Evolutionary conservation across 2,329 filamentous ascomycete genomes (phyloP).

Genomic region (Biscogniauxia marginata): DNA sequence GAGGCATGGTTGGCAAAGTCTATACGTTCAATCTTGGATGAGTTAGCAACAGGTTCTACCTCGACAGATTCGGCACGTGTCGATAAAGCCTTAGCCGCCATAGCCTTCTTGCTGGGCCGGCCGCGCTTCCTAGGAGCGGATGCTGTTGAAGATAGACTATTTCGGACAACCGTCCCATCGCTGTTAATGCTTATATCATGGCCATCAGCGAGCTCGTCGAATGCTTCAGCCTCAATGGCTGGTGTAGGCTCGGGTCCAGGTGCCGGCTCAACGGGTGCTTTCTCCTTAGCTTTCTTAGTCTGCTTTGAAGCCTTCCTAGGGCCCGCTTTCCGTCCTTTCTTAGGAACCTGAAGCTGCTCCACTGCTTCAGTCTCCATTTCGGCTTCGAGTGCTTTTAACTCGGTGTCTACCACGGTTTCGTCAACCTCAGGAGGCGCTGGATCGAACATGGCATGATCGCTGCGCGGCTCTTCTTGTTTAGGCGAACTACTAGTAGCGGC

Average conservation of each 20-base stretch:
- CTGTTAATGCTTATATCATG: constrained; percentile 42
- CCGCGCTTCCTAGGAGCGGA: constrained; percentile 34
- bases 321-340: constrained; percentile 53
- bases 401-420: constrained; percentile 50
- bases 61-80: constrained; percentile 23
- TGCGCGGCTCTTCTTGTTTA: constrained; percentile 29
- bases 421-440: constrained; percentile 43
- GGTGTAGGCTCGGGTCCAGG: constrained; percentile 21
- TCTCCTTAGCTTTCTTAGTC: constrained; percentile 43
- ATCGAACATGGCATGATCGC: constrained; percentile 53
- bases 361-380: constrained; percentile 45
- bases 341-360: constrained; percentile 46
- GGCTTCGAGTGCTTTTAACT: constrained; percentile 48
- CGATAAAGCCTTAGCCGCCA: constrained; percentile 31
- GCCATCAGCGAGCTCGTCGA: constrained; percentile 33
- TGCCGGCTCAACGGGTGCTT: constrained; percentile 26
- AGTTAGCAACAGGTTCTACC: constrained; percentile 19
- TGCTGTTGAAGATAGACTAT: constrained; percentile 25
- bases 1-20: constrained; percentile 22
- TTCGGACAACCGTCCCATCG: constrained; percentile 43
- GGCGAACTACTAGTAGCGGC: constrained; percentile 20
- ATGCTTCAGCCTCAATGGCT: constrained; percentile 23
- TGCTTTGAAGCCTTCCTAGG: constrained; percentile 53
- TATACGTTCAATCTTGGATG: constrained; percentile 8
- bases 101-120: constrained; percentile 33